These are phyloP conservation scores for Epichloe gansuensis DNA, from an alignment of 2,329 filamentous ascomycete species.

Conservation along the genomic window DNA sequence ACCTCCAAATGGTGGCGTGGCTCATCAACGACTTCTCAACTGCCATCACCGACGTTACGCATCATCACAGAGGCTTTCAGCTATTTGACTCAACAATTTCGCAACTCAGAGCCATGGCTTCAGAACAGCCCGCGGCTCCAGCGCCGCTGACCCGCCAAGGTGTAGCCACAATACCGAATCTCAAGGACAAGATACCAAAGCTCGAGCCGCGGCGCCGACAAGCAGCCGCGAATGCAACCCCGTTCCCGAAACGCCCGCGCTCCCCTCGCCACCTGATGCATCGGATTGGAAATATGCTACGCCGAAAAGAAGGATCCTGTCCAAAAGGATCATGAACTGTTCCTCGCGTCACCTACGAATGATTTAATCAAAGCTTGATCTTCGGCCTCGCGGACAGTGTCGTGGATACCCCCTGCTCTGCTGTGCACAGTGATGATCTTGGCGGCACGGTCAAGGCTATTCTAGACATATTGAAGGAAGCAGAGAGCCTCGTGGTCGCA, in stretches of 20 bases:
- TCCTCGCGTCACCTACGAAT: slow-evolving; percentile 65
- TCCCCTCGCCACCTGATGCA: slow-evolving; percentile 55
- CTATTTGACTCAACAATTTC: not conserved
- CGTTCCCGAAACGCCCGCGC: slow-evolving; percentile 60
- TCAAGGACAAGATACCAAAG: slow-evolving; percentile 49
- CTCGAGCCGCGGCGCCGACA: slow-evolving; percentile 51
- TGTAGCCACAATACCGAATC: slow-evolving; percentile 17
- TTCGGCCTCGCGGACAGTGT: slow-evolving; percentile 80
- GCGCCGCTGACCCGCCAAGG: slow-evolving; percentile 4
- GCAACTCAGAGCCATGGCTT: slow-evolving; percentile 13
- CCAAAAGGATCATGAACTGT: slow-evolving; percentile 69
- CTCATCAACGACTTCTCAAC: not conserved
- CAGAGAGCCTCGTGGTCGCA: slow-evolving; percentile 51
- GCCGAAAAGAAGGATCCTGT: slow-evolving; percentile 72
- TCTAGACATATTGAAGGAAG: slow-evolving; percentile 55
- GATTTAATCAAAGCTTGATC: slow-evolving; percentile 70
- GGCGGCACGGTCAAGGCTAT: slow-evolving; percentile 51
- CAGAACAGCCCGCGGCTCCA: slow-evolving; percentile 6
- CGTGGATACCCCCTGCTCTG: slow-evolving; percentile 53
- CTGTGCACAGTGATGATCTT: slow-evolving; percentile 42
- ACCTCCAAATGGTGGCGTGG: not conserved
- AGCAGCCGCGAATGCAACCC: slow-evolving; percentile 41
- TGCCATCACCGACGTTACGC: not conserved
- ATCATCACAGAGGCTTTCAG: not conserved
- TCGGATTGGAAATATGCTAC: slow-evolving; percentile 48